Evolutionary conservation across 768 basidiomycete genomes (phyloP).

Genomic region (Porphyrellus cyaneotinctus): DNA sequence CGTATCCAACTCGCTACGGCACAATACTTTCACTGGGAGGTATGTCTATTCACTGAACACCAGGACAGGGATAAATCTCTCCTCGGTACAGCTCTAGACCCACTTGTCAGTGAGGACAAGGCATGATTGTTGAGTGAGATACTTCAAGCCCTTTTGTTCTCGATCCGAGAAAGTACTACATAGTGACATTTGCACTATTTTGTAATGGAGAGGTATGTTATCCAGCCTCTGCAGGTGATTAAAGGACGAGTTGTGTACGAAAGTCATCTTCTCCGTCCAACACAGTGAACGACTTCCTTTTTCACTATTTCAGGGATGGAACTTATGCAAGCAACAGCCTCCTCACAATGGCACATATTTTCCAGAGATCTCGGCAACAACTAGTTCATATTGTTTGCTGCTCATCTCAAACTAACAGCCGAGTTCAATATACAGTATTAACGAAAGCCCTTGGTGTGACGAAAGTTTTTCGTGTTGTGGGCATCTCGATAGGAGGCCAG

Average conservation of each 20-base stretch:
- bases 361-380: slow-evolving; percentile 42
- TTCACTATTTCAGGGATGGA: background rate
- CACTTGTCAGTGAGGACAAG: slow-evolving; percentile 49
- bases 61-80: too few relatives aligned
- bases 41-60: slow-evolving; percentile 23
- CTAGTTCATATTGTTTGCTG: background rate
- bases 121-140: slow-evolving; percentile 30
- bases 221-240: background rate
- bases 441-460: slow-evolving; percentile 43
- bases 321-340: slow-evolving; percentile 34
- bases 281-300: slow-evolving; percentile 46
- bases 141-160: slow-evolving; percentile 35
- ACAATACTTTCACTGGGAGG: slow-evolving; percentile 44
- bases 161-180: slow-evolving; percentile 47
- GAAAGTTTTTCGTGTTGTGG: slow-evolving; percentile 44
- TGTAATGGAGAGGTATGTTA: slow-evolving; percentile 52
- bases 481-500: slow-evolving; percentile 60
- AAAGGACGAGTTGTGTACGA: too few relatives aligned
- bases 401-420: slow-evolving; percentile 33
- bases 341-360: slow-evolving; percentile 56
- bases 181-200: slow-evolving; percentile 55
- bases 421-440: slow-evolving; percentile 51
- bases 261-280: slow-evolving; percentile 60
- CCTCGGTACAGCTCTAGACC: slow-evolving; percentile 38
- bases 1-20: slow-evolving; percentile 52